A percentile compares a stretch with the other conserved stretches of the same genome.
These are phyloP conservation scores for Allium sativum DNA, from an alignment of 106 monocot genomes.

Conservation along the genomic window DNA sequence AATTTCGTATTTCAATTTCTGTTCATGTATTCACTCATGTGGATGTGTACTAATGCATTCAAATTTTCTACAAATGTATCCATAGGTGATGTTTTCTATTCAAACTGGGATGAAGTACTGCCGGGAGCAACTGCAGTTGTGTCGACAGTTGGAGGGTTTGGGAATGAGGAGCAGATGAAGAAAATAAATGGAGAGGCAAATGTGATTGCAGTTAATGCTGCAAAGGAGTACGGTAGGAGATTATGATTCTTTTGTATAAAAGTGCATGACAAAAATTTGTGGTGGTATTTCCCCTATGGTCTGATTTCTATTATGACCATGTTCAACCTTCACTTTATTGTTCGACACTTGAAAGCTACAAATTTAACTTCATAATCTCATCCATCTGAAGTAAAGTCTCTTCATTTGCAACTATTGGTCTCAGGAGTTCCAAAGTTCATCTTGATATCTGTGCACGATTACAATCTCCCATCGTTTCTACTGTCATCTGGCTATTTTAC, in stretches of 20 bases:
- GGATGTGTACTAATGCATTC: too few relatives aligned
- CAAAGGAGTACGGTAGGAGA: conserved; percentile 66
- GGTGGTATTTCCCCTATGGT: too few relatives aligned
- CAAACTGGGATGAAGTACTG: conserved; percentile 70
- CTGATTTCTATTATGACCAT: too few relatives aligned
- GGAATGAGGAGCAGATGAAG: conserved; percentile 82
- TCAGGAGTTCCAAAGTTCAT: conserved; percentile 79
- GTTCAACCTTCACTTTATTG: too few relatives aligned
- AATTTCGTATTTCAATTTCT: too few relatives aligned
- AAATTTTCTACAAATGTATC: too few relatives aligned
- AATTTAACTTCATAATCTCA: too few relatives aligned
- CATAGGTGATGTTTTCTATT: conserved; percentile 70
- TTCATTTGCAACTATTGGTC: neutral
- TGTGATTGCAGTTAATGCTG: conserved; percentile 52
- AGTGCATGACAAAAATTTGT: too few relatives aligned
- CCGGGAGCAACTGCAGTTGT: conserved; percentile 77
- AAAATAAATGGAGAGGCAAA: conserved; percentile 84
- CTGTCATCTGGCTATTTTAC: conserved; percentile 68
- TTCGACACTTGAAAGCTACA: too few relatives aligned
- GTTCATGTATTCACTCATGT: too few relatives aligned
- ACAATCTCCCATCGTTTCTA: conserved; percentile 73
- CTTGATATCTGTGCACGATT: conserved; percentile 81
- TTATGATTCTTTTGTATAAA: too few relatives aligned
- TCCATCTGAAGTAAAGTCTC: neutral
- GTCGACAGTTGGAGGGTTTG: conserved; percentile 78